Evolutionary conservation across 345 rosid genomes (phyloP), one percentile per base, ranked within the genome.

Genomic region (Eucalyptus cladocalyx): DNA sequence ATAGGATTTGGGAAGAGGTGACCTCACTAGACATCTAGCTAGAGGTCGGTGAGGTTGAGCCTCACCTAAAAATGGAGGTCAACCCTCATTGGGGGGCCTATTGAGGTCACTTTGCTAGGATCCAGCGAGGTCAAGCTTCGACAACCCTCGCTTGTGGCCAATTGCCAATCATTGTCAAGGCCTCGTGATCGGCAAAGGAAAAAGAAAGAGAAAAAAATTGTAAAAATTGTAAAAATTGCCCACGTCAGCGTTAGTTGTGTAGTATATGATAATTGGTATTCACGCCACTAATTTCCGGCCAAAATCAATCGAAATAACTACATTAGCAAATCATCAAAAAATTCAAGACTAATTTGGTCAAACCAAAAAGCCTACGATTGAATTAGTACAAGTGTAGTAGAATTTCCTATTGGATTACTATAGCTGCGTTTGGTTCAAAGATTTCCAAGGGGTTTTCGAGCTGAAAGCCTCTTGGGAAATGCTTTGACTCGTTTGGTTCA

Each of bases 151-250:
- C 7, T 28, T 60, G 16, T 60, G 32, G 32, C 32, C 67, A 28
- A 6, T 60, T 8, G 0, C 32, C 3, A 60, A 0, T 54, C 60
- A 60, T 26, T 60, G 67, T 60, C 13, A 28, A 60, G 67, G 16
- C 7, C 7, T 0, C 16, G 1, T 3, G 0, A 60, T 60, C 0
- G 16, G 0, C 0, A 0, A 0, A 60, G n/a, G 16, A 28, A 60
- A 12, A 56, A 4, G 1, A 24, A 56, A 24, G 24, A 10, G 5
- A 3, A 28, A 11, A 24, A 4, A n/a, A n/a, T n/a, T n/a, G n/a
- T n/a, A 24, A 12, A 60, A 60, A 60, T 60, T 60, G 15, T 28
- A 60, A 60, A 12, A 60, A 60, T 28, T 60, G 8, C 6, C 0
- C 0, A 26, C 16, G 12, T 28, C 0, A 60, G 2, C 7, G 0